Evolutionary conservation across 192 early-diverging fungal genomes (phyloP).

Genomic region (Gonapodya prolifera): DNA sequence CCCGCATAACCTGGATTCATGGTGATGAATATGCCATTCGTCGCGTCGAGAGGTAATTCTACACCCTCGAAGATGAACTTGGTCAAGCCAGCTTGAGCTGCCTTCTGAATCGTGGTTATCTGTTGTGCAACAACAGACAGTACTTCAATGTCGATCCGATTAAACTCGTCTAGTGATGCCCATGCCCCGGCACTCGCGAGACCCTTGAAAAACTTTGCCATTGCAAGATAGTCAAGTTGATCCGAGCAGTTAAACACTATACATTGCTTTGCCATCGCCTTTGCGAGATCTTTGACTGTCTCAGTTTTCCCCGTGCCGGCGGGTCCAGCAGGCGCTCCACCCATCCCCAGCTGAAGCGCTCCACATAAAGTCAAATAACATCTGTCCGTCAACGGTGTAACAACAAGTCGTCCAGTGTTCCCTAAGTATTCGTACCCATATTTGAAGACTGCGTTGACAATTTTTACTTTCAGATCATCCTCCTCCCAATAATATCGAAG

Average conservation of each 20-base stretch:
- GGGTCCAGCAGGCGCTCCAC: slow-evolving; percentile 49
- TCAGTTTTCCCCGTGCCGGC: slow-evolving; percentile 49
- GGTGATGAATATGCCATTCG: slow-evolving; percentile 40
- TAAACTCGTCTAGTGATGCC: slow-evolving; percentile 9
- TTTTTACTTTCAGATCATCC: slow-evolving; percentile 43
- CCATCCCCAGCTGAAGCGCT: slow-evolving; percentile 42
- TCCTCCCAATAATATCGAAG: slow-evolving; percentile 47
- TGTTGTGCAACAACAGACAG: slow-evolving; percentile 49
- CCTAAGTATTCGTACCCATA: slow-evolving; percentile 48
- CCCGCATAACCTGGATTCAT: slow-evolving; percentile 58
- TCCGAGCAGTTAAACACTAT: slow-evolving; percentile 53
- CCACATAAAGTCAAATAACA: slow-evolving; percentile 48
- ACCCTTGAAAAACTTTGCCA: slow-evolving; percentile 54
- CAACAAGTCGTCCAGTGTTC: slow-evolving; percentile 40
- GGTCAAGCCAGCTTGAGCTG: slow-evolving; percentile 38
- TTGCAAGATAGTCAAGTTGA: slow-evolving; percentile 48
- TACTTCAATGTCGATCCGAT: slow-evolving; percentile 44
- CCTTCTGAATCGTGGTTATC: slow-evolving; percentile 44
- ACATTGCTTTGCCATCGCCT: slow-evolving; percentile 50
- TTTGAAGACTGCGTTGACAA: slow-evolving; percentile 49
- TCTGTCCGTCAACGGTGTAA: slow-evolving; percentile 44
- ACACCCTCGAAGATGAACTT: slow-evolving; percentile 44
- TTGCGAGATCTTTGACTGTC: slow-evolving; percentile 48
- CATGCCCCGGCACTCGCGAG: slow-evolving; percentile 50
- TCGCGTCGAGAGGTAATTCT: slow-evolving; percentile 38